A percentile compares a stretch with the other conserved stretches of the same genome.
These are phyloP conservation scores for Chytriomyces hyalinus DNA, from an alignment of 192 early-diverging fungal genomes.

Conservation along the genomic window DNA sequence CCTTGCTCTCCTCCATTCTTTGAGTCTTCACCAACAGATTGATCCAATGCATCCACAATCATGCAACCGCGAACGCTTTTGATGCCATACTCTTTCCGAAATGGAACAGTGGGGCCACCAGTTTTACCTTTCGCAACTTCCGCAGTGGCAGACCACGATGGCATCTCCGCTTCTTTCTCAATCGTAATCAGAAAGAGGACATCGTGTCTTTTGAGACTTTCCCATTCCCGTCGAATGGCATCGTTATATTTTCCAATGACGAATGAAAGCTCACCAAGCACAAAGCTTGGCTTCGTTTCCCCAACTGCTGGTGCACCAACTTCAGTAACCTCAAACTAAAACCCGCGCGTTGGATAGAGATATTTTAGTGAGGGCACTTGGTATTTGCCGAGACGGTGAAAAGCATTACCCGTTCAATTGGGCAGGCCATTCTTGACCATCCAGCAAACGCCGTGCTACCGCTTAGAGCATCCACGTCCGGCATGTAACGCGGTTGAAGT, in stretches of 20 bases:
- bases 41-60: slow-evolving; percentile 70
- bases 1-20: slow-evolving; percentile 51
- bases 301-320: slow-evolving; percentile 74
- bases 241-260: slow-evolving; percentile 72
- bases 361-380: background rate
- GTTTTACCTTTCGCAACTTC: background rate
- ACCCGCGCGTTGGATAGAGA: background rate
- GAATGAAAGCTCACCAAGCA: slow-evolving; percentile 82
- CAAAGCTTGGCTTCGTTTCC: slow-evolving; percentile 69
- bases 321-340: slow-evolving; percentile 68
- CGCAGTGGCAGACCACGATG: slow-evolving; percentile 19
- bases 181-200: slow-evolving; percentile 86
- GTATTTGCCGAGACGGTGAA: background rate
- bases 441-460: slow-evolving; percentile 80
- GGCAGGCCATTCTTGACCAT: slow-evolving; percentile 91
- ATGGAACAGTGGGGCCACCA: slow-evolving; percentile 25
- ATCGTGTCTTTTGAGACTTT: slow-evolving; percentile 79
- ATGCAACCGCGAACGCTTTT: slow-evolving; percentile 86
- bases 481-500: slow-evolving; percentile 68
- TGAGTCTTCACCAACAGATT: slow-evolving; percentile 55
- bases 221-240: slow-evolving; percentile 86
- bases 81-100: slow-evolving; percentile 72
- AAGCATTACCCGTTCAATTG: slow-evolving; percentile 63
- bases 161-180: slow-evolving; percentile 52
- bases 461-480: slow-evolving; percentile 49